Conservation (phyloP, 345 rosid species). For the Syzygium oleosum region DNA sequence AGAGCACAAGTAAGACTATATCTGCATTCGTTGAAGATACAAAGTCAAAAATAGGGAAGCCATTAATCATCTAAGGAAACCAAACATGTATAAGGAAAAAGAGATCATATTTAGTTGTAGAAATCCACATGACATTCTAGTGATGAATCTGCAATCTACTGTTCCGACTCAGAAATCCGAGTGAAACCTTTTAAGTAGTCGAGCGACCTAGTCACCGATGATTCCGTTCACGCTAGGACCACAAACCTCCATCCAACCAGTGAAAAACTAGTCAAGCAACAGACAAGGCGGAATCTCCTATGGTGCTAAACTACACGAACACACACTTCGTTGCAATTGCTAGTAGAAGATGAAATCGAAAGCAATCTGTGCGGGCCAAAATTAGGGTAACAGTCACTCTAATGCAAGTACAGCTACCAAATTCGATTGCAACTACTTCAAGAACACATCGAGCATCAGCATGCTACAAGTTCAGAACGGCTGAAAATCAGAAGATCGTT, state of each 20-base stretch:
- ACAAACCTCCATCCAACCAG: background rate
- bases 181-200: background rate
- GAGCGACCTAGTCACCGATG: background rate
- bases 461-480: background rate
- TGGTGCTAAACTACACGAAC: background rate
- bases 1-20: background rate
- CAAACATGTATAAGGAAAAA: background rate
- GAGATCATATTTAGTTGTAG: background rate
- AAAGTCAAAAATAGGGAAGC: no score
- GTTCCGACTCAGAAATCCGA: background rate
- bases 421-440: background rate
- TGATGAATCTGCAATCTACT: background rate
- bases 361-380: background rate
- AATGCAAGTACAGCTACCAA: background rate
- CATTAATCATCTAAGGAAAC: background rate
- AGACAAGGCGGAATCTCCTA: background rate
- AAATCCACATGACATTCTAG: background rate
- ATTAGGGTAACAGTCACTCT: background rate
- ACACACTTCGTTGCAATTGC: background rate
- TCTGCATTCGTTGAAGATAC: no score
- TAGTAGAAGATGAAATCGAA: background rate
- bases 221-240: background rate
- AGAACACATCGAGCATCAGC: background rate
- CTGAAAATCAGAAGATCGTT: background rate
- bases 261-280: background rate